Evolutionary conservation across 306 rosid genomes (phyloP).

Genomic region (Gynostemma pentaphyllum): DNA sequence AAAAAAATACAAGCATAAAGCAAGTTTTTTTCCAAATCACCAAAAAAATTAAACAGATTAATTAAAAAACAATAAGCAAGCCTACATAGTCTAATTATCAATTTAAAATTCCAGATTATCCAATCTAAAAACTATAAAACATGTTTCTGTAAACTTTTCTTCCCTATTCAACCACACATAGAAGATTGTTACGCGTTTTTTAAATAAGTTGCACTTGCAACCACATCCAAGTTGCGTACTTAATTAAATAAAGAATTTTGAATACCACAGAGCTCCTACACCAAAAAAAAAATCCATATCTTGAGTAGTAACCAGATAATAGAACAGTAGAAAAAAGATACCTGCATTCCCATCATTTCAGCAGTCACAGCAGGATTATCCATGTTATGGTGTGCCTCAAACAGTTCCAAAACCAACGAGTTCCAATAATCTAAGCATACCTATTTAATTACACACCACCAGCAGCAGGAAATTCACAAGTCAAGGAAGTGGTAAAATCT

Average conservation of each 20-base stretch:
- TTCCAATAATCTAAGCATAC: constrained; percentile 99
- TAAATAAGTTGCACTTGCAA: no score
- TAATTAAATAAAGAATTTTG: neutral
- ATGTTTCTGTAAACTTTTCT: neutral
- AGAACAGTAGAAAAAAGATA: constrained; percentile 1
- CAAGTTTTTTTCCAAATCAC: neutral
- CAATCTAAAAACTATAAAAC: neutral
- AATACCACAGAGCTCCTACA: neutral
- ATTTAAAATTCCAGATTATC: neutral
- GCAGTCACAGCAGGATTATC: constrained; percentile 46
- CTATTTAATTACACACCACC: constrained; percentile 28
- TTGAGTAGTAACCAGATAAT: neutral
- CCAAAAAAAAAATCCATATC: neutral
- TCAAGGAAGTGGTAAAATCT: neutral
- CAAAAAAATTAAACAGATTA: neutral
- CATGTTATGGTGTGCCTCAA: constrained; percentile 36
- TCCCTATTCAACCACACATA: neutral
- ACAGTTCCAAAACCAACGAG: constrained; percentile 66
- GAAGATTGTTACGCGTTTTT: neutral
- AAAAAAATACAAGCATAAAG: neutral
- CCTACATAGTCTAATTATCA: neutral
- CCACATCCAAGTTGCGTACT: neutral
- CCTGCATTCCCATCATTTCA: constrained; percentile 58
- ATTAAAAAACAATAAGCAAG: neutral
- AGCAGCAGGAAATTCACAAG: constrained; percentile 1